Evolutionary conservation across 768 basidiomycete species (phyloP), one percentile per base, ranked within the genome.

Genomic region (Suillus discolor): DNA sequence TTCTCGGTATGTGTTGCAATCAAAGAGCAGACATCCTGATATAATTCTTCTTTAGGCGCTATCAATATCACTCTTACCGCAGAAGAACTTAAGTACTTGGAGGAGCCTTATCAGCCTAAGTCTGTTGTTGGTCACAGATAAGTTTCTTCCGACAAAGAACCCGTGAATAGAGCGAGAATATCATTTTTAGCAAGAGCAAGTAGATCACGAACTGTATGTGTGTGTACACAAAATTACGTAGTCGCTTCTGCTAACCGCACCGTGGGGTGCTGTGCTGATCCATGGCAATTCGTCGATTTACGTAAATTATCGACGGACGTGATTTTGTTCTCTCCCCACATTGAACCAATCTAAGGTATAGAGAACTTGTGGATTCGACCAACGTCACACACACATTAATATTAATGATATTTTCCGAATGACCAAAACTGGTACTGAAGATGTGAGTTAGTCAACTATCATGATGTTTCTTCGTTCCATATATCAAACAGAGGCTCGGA

Each of bases 11-110:
- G 74, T 45, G 31, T 31, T 42, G 41, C 25, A 60, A 25, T 53
- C 13, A 13, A 60, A 28, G n/a, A 18, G 57, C 38, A 25, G 25
- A 18, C 12, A 20, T 31, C 41, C 15, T 12, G 25, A 31, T 42
- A 12, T 42, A 11, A 60, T 3, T 20, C 25, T 34, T 12, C 38
- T 34, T 25, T 62, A 83, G 84, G 73, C 12, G 84, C 78, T 6
- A 77, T 85, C 15, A 68, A 86, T 60, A 66, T 88, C 38, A 77
- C 79, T 63, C 79, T 90, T 55, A 82, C 83, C 0, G 77, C 80
- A 0, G 87, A 89, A 23, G 89, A 91, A 69, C 75, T 86, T 51
- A 81, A 84, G 73, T 80, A 80, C 62, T 80, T 91, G 38, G 82
- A 84, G 64, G 82, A 85, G 67, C 81, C 83, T 2, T 90, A 90